Evolutionary conservation across 352 stramenopile genomes (phyloP).

Genomic region (Phytophthora melonis): DNA sequence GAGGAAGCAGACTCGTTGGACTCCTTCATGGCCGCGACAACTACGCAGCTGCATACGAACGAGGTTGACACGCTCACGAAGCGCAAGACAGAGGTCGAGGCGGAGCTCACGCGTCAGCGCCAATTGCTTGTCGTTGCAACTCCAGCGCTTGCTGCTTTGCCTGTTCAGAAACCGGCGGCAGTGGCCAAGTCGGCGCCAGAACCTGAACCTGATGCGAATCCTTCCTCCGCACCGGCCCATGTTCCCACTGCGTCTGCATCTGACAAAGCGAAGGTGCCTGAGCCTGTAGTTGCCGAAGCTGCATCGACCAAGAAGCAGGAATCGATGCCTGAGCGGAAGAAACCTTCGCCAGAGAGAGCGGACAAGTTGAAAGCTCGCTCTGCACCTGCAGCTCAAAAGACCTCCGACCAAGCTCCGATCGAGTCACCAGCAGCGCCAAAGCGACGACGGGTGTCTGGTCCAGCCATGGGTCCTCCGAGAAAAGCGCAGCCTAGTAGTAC

Average conservation of each 20-base stretch:
- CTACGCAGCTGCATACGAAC: constrained; percentile 53
- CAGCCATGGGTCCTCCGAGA: constrained; percentile 33
- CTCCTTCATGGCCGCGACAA: constrained; percentile 72
- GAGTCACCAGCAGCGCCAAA: constrained; percentile 31
- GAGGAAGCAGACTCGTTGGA: constrained; percentile 65
- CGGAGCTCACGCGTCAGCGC: constrained; percentile 54
- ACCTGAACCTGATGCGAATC: neutral
- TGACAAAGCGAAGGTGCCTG: constrained; percentile 1
- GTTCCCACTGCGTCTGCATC: constrained; percentile 1
- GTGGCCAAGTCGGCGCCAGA: constrained; percentile 4
- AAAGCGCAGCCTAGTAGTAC: constrained; percentile 1
- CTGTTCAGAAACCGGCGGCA: constrained; percentile 22
- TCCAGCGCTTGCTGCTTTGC: constrained; percentile 52
- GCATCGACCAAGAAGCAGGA: neutral
- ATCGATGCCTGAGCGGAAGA: neutral
- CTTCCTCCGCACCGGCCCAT: neutral
- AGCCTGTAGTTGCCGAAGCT: neutral
- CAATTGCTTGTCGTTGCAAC: constrained; percentile 63
- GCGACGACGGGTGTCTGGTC: constrained; percentile 50
- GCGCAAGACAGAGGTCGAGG: constrained; percentile 42
- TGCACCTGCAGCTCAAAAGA: neutral
- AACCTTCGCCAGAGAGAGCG: neutral
- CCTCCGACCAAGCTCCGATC: neutral
- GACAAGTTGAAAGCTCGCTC: constrained; percentile 4
- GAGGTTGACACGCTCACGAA: constrained; percentile 38